Conservation (phyloP, 176 grass and related monocot species). For the Puya raimondii region DNA sequence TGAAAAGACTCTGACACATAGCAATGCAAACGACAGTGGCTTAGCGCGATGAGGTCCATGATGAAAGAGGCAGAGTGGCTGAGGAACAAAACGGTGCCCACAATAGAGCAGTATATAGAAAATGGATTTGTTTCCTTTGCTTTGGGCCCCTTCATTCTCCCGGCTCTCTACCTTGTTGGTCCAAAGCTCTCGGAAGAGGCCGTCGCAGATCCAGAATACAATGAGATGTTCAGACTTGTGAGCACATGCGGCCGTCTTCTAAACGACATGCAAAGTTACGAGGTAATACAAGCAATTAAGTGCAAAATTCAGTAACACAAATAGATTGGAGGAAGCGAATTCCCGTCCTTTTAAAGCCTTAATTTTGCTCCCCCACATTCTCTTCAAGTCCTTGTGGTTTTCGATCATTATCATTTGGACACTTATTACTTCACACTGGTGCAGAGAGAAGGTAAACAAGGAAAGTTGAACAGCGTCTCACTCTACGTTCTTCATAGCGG, state of each 20-base stretch:
- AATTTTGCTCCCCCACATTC: neutral
- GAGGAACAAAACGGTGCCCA: constrained; percentile 28
- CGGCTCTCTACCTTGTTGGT: constrained; percentile 49
- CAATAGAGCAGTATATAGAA: constrained; percentile 38
- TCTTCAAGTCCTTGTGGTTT: neutral
- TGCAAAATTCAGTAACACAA: neutral
- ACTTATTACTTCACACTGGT: neutral
- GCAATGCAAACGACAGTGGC: constrained; percentile 33
- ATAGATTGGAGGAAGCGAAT: neutral
- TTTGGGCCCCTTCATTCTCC: constrained; percentile 50
- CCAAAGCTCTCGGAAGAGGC: constrained; percentile 23
- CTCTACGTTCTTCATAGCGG: neutral
- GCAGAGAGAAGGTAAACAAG: constrained; percentile 21
- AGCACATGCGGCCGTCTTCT: constrained; percentile 55
- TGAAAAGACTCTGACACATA: neutral
- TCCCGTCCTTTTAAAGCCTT: neutral
- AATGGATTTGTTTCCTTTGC: constrained; percentile 48
- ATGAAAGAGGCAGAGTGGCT: constrained; percentile 54
- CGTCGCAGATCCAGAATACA: constrained; percentile 34
- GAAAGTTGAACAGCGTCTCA: constrained; percentile 4
- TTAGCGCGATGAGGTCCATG: constrained; percentile 43
- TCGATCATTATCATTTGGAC: neutral
- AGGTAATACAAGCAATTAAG: constrained; percentile 24
- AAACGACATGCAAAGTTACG: constrained; percentile 44
- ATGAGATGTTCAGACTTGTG: constrained; percentile 38